phyloP scores from a whole-genome alignment of 768 basidiomycete genomes.

The Rhizopogon vulgaris region DNA sequence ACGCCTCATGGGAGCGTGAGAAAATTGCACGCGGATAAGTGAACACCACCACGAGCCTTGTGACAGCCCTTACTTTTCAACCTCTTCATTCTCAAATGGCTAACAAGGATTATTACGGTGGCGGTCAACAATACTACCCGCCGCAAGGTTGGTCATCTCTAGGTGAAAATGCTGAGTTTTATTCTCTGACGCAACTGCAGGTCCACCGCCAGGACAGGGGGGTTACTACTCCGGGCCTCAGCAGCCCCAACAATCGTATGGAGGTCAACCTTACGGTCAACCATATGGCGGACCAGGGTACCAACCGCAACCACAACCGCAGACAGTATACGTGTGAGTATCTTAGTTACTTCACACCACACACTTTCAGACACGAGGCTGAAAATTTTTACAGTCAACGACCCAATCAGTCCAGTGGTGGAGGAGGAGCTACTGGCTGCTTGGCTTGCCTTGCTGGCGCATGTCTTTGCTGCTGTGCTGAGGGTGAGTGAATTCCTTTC shows the following conservation, averaged over 20 bases:
- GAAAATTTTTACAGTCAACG: slow-evolving; percentile 30
- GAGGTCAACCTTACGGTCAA: slow-evolving; percentile 39
- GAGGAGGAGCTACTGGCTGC: slow-evolving; percentile 28
- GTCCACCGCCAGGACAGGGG: slow-evolving; percentile 55
- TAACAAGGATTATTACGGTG: slow-evolving; percentile 67
- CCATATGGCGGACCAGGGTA: slow-evolving; percentile 32
- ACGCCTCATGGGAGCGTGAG: neutral
- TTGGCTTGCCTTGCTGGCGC: slow-evolving; percentile 43
- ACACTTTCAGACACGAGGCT: neutral
- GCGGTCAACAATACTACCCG: slow-evolving; percentile 45
- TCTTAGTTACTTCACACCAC: neutral
- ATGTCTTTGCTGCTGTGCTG: slow-evolving; percentile 45
- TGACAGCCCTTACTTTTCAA: slow-evolving; percentile 8
- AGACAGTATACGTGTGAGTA: slow-evolving; percentile 76
- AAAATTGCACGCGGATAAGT: slow-evolving; percentile 3
- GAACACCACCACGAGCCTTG: neutral
- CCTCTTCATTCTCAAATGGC: slow-evolving; percentile 42
- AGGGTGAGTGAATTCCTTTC: slow-evolving; percentile 31
- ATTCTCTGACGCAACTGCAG: slow-evolving; percentile 19
- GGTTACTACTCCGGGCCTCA: slow-evolving; percentile 56
- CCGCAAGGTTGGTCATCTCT: slow-evolving; percentile 36
- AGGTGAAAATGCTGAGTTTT: neutral
- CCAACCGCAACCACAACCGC: slow-evolving; percentile 66
- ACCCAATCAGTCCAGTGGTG: slow-evolving; percentile 29
- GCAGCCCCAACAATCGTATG: slow-evolving; percentile 69